These are phyloP conservation scores for Stagonosporopsis tanaceti DNA, from an alignment of 2,329 filamentous ascomycete species.

Conservation along the genomic window DNA sequence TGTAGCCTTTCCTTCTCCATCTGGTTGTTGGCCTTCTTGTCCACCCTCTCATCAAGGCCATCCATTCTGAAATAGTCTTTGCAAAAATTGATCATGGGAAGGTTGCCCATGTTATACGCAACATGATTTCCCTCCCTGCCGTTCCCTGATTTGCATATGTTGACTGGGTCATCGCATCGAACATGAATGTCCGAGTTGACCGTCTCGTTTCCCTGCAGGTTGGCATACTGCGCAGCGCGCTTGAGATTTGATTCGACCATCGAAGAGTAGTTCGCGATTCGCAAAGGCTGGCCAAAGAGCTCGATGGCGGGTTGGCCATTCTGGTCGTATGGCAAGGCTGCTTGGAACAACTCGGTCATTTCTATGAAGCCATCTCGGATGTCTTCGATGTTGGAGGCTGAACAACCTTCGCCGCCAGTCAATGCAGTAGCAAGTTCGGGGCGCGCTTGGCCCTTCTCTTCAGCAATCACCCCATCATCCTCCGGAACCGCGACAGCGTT, in stretches of 20 bases:
- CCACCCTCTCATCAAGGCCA: slow-evolving; percentile 33
- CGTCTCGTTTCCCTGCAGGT: slow-evolving; percentile 30
- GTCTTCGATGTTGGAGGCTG: slow-evolving; percentile 32
- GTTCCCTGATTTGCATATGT: slow-evolving; percentile 36
- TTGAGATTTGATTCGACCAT: slow-evolving; percentile 40
- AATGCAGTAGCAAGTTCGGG: slow-evolving; percentile 34
- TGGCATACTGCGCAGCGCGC: slow-evolving; percentile 42
- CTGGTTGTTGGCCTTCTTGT: slow-evolving; percentile 33
- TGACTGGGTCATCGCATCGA: slow-evolving; percentile 45
- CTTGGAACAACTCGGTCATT: slow-evolving; percentile 42
- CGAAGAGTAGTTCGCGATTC: slow-evolving; percentile 38
- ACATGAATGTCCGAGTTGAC: slow-evolving; percentile 45
- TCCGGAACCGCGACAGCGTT: slow-evolving; percentile 34
- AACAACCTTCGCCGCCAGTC: slow-evolving; percentile 44
- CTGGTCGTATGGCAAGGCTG: slow-evolving; percentile 34
- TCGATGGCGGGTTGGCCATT: slow-evolving; percentile 35
- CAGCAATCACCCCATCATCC: slow-evolving; percentile 35
- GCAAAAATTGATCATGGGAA: slow-evolving; percentile 48
- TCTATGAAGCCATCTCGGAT: slow-evolving; percentile 45
- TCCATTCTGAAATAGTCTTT: slow-evolving; percentile 39
- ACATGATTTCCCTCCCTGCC: slow-evolving; percentile 40
- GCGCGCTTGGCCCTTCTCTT: slow-evolving; percentile 25
- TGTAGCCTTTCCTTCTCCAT: slow-evolving; percentile 35
- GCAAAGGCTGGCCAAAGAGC: slow-evolving; percentile 37
- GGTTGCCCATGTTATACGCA: slow-evolving; percentile 47